Evolutionary conservation across 805 yeast genomes (phyloP).

Genomic region (Metschnikowia lachancei): DNA sequence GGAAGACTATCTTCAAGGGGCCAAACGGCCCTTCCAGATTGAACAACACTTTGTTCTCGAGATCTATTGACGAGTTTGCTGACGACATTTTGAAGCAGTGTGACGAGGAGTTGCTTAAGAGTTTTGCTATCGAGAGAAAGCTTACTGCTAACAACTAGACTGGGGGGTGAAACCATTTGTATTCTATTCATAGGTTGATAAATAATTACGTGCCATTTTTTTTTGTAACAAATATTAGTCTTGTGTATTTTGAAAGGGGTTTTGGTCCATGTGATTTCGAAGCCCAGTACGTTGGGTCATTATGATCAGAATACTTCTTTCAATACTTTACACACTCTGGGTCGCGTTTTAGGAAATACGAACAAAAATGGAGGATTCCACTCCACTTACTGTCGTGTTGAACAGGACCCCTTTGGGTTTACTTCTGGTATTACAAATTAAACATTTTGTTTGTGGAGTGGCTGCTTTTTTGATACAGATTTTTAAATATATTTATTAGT

Average conservation of each 20-base stretch:
- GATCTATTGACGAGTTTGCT: conserved; percentile 68
- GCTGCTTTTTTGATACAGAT: too few relatives aligned
- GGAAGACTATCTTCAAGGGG: conserved; percentile 62
- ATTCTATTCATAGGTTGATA: conserved; percentile 7
- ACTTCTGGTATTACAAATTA: too few relatives aligned
- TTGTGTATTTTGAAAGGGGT: not conserved
- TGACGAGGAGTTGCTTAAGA: conserved; percentile 61
- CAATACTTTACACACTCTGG: too few relatives aligned
- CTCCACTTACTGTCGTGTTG: too few relatives aligned
- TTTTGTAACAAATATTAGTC: not conserved
- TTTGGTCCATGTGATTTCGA: not conserved
- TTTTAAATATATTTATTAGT: too few relatives aligned
- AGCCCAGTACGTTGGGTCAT: too few relatives aligned
- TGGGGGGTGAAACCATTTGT: conserved; percentile 9
- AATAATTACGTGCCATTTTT: conserved; percentile 5
- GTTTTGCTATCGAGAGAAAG: conserved; percentile 56
- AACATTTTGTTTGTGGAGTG: too few relatives aligned
- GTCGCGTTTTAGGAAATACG: too few relatives aligned
- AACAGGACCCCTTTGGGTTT: too few relatives aligned
- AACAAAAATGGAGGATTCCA: too few relatives aligned
- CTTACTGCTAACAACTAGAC: conserved; percentile 29
- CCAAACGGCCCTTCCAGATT: conserved; percentile 75
- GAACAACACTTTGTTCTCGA: conserved; percentile 65
- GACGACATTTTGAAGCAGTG: conserved; percentile 69
- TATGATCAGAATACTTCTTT: too few relatives aligned